Conservation (phyloP, 805 yeast genomes). For the Jamesozyma jinghongensis region DNA sequence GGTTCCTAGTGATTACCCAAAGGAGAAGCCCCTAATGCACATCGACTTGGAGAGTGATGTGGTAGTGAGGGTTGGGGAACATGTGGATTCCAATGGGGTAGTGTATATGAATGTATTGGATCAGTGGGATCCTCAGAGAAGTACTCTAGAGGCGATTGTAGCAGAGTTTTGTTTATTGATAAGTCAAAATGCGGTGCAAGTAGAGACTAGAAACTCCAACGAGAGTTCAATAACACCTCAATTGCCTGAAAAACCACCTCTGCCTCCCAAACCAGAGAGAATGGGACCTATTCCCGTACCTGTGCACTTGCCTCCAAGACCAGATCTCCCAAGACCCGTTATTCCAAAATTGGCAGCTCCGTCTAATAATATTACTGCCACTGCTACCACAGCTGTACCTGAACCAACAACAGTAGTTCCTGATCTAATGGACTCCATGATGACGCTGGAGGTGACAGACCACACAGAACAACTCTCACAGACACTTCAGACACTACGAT, state of each 20-base stretch:
- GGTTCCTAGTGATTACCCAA: slow-evolving; percentile 69
- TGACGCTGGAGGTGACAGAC: no score
- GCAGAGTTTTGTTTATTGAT: not conserved
- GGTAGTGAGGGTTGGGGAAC: slow-evolving; percentile 50
- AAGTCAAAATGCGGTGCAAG: not conserved
- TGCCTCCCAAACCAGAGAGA: slow-evolving; percentile 8
- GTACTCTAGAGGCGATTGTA: not conserved
- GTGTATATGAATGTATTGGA: slow-evolving; percentile 61
- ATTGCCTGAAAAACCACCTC: slow-evolving; percentile 4
- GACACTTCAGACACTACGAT: not conserved
- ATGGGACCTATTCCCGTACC: not conserved
- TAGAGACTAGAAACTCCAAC: not conserved
- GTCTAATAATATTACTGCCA: no score
- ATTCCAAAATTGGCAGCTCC: not conserved
- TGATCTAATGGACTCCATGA: not conserved
- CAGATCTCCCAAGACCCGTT: not conserved
- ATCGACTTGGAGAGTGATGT: slow-evolving; percentile 40
- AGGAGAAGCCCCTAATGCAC: slow-evolving; percentile 55
- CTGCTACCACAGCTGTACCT: not conserved
- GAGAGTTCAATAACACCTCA: not conserved
- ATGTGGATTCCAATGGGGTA: slow-evolving; percentile 61
- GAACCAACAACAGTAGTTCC: not conserved
- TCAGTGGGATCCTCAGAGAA: slow-evolving; percentile 40
- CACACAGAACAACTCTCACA: no score
- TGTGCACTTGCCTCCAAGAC: slow-evolving; percentile 7